Percentiles rank a stretch among this genome's conserved stretches.
Conservation (phyloP, 768 basidiomycete genomes). For the Lactarius tabidus region DNA sequence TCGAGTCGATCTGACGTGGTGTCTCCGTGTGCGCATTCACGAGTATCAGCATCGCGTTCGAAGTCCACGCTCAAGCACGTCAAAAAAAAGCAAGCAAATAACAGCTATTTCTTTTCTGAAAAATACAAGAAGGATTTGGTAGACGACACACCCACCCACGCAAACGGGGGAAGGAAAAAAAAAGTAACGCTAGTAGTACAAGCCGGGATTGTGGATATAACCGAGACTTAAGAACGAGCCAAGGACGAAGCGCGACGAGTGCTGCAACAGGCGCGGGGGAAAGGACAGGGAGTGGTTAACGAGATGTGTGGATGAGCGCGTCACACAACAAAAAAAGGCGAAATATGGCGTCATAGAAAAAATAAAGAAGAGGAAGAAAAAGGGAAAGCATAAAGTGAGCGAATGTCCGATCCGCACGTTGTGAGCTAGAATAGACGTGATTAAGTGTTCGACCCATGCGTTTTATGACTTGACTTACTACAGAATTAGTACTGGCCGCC, state of each 20-base stretch:
- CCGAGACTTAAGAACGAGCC: constrained; percentile 39
- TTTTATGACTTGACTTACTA: neutral
- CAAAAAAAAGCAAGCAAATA: no score
- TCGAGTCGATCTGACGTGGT: no score
- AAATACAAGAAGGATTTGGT: constrained; percentile 19
- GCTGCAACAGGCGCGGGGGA: constrained; percentile 33
- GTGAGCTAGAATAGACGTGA: neutral
- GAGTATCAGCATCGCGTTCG: no score
- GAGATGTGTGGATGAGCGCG: constrained; percentile 37
- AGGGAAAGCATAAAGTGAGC: constrained; percentile 15
- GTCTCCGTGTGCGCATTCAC: no score
- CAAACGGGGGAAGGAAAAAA: constrained; percentile 6
- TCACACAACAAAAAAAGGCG: constrained; percentile 27
- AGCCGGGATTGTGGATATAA: constrained; percentile 39
- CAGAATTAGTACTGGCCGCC: constrained; percentile 24
- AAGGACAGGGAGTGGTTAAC: constrained; percentile 38
- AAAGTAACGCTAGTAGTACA: constrained; percentile 40
- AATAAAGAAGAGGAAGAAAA: constrained; percentile 21
- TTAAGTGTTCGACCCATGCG: neutral
- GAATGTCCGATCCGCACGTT: constrained; percentile 5
- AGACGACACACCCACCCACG: constrained; percentile 24
- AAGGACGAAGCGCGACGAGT: constrained; percentile 39
- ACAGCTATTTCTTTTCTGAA: neutral
- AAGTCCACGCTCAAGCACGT: no score
- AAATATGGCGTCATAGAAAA: constrained; percentile 7